These are phyloP conservation scores for Leishmania braziliensis DNA, from an alignment of 208 protist species.

Conservation along the genomic window DNA sequence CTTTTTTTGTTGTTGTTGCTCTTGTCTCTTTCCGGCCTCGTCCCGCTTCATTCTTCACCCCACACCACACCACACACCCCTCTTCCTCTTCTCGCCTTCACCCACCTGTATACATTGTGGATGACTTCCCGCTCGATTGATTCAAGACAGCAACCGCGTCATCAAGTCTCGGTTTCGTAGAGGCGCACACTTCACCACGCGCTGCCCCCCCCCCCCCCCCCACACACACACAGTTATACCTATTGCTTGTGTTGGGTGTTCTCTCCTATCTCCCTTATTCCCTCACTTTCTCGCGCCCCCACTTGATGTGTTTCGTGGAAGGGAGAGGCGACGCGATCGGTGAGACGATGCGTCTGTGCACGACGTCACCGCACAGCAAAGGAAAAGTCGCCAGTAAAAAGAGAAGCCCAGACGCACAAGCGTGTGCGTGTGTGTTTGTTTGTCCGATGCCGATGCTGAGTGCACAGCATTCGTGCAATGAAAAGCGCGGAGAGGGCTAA, in stretches of 20 bases:
- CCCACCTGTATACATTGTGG: neutral
- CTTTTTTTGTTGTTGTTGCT: neutral
- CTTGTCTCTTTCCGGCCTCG: neutral
- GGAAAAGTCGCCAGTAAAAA: neutral
- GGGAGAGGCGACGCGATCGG: neutral
- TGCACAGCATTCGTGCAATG: neutral
- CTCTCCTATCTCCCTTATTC: neutral
- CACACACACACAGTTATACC: neutral
- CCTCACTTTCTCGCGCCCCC: neutral
- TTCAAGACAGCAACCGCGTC: neutral
- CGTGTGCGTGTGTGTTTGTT: no score
- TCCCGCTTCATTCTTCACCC: no score
- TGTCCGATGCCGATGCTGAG: neutral
- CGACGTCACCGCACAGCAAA: no score
- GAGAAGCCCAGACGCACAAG: neutral
- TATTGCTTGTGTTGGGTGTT: neutral
- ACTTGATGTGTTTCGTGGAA: neutral
- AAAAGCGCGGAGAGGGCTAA: neutral
- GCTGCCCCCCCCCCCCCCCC: no score
- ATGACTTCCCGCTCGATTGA: neutral
- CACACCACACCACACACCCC: no score
- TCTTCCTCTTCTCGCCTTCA: neutral
- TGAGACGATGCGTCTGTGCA: neutral
- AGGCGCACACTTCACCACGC: neutral
- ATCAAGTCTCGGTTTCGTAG: neutral